These are phyloP conservation scores for Geosmithia flava DNA, from an alignment of 2,329 filamentous ascomycete species.

Conservation along the genomic window DNA sequence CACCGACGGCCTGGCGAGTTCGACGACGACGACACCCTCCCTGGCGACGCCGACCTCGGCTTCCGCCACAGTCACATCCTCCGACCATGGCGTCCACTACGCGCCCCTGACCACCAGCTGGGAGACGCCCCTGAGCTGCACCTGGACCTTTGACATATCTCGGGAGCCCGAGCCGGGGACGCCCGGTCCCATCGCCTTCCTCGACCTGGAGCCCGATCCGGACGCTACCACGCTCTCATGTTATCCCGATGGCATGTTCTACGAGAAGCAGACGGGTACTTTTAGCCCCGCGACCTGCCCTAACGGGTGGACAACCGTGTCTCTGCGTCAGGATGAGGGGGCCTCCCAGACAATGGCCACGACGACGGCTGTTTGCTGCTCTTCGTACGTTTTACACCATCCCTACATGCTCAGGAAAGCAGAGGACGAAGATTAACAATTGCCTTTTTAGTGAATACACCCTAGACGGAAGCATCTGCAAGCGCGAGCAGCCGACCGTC, in stretches of 20 bases:
- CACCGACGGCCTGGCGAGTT: background rate
- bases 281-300: slow-evolving; percentile 27
- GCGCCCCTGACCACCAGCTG: slow-evolving; percentile 25
- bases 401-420: background rate
- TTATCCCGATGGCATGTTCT: slow-evolving; percentile 27
- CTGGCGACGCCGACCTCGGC: background rate
- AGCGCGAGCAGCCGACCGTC: slow-evolving; percentile 19
- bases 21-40: background rate
- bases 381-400: slow-evolving; percentile 20
- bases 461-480: slow-evolving; percentile 18
- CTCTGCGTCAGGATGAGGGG: slow-evolving; percentile 15
- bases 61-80: background rate
- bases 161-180: slow-evolving; percentile 9
- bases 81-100: slow-evolving; percentile 2
- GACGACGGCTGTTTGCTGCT: slow-evolving; percentile 27
- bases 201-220: slow-evolving; percentile 22
- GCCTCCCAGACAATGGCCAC: slow-evolving; percentile 14
- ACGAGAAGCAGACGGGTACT: slow-evolving; percentile 19
- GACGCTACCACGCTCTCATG: slow-evolving; percentile 24
- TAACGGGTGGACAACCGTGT: slow-evolving; percentile 25
- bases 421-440: background rate
- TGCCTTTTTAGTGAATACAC: slow-evolving; percentile 17
- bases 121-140: slow-evolving; percentile 21
- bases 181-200: slow-evolving; percentile 18
- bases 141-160: slow-evolving; percentile 23